Base-by-base conservation (phyloP, 768 basidiomycete genomes). In the Macrolepiota fuliginosa region DNA sequence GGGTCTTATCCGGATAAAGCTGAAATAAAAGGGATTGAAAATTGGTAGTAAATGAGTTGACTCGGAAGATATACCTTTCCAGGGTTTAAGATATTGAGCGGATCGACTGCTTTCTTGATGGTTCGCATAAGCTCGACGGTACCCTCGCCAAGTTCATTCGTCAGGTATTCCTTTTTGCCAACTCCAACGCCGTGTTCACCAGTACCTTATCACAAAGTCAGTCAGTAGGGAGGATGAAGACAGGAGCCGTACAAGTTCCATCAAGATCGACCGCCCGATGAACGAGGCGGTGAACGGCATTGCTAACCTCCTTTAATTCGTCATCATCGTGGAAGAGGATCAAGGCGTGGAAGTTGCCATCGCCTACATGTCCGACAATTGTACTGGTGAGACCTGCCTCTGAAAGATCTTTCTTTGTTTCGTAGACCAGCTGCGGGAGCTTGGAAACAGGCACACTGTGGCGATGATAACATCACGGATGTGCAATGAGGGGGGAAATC, bases 161-260 rank as follows among this genome's bases (percentile, higher is more conserved):
- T 71, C 1, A 98, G 82, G 72, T 92, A 96, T 68, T 90, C 84
- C 66, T 86, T 89, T 77, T 95, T 95, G 10, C 93, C 93, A 6
- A 94, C 73, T 1, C 94, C 93, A 13, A 95, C 89, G 0, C 93
- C 93, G 71, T 95, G 93, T 71, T 95, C 92, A 9, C 92, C 91
- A 3, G 90, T 91, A 66, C 89, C 89, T 91, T 57, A 56, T 25
- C 22, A 54, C 11, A 15, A 37, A n/a, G 25, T 45, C 25, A 46
- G 40, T 17, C 36, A 35, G 5, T 24, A 13, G 39, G 17, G 35
- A 35, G n/a, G 40, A 40, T 15, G 19, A 25, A 29, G 24, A n/a
- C 27, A 4, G 42, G 46, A 35, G 19, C 73, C 86, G 64, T 64
- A 89, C 90, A 92, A 19, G 91, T 92, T 49, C 91, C 91, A 63